Conservation (phyloP, 768 basidiomycete genomes). For the Suillus americanus region DNA sequence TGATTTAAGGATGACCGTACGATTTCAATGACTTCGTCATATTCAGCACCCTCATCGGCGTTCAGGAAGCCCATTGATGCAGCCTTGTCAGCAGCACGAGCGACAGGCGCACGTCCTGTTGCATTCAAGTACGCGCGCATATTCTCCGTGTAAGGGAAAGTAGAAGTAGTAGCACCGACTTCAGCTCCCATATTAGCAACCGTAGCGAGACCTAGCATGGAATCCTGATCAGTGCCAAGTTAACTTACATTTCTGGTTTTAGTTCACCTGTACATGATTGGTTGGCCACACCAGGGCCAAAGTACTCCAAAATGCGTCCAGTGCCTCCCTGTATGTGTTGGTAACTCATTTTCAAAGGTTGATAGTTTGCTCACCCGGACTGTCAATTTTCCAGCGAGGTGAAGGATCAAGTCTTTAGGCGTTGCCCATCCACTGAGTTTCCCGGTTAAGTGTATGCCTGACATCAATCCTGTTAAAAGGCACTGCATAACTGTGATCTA, state of each 20-base stretch:
- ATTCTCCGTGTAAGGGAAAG: constrained; percentile 90
- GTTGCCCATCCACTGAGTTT: constrained; percentile 89
- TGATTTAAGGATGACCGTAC: constrained; percentile 42
- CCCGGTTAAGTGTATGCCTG: constrained; percentile 88
- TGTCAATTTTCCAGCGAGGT: constrained; percentile 91
- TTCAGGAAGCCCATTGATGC: constrained; percentile 73
- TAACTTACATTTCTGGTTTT: not conserved
- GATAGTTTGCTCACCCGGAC: constrained; percentile 65
- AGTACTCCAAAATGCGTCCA: constrained; percentile 94
- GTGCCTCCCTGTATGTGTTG: constrained; percentile 75
- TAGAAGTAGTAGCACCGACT: constrained; percentile 99
- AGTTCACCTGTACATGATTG: constrained; percentile 88
- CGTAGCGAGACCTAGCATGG: constrained; percentile 73
- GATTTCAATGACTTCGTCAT: constrained; percentile 93
- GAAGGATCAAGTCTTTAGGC: constrained; percentile 93
- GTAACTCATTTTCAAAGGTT: constrained; percentile 2
- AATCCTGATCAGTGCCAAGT: constrained; percentile 3
- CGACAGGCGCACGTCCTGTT: constrained; percentile 85
- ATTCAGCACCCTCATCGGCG: constrained; percentile 87
- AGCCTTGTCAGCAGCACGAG: constrained; percentile 82
- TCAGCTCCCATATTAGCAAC: constrained; percentile 99
- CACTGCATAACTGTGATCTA: not conserved
- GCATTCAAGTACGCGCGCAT: constrained; percentile 91
- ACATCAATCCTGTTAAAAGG: not conserved
- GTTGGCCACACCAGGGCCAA: constrained; percentile 83